A percentile compares a stretch with the other conserved stretches of the same genome.
phyloP scores from a whole-genome alignment of 495 filamentous ascomycete species.

The Xylaria grammica region DNA sequence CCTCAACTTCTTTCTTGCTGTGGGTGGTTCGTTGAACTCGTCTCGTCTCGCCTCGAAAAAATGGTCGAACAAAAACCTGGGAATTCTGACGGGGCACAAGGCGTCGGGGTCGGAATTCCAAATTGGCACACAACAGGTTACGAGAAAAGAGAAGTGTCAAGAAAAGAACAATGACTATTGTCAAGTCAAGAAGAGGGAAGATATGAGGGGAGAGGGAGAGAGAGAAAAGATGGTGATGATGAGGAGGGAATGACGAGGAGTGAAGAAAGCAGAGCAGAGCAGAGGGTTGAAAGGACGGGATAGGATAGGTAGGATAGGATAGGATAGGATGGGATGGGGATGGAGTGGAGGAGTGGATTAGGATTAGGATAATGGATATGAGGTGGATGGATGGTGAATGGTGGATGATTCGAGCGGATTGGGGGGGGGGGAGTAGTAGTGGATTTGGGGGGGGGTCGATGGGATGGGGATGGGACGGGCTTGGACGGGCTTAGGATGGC shows the following conservation, averaged over 20 bases:
- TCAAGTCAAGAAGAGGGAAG: conserved; percentile 26
- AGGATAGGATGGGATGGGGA: conserved; percentile 19
- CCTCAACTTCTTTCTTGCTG: not conserved
- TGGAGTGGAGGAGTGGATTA: conserved; percentile 16
- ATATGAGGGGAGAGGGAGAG: conserved; percentile 27
- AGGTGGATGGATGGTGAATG: conserved; percentile 1
- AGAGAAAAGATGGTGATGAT: conserved; percentile 36
- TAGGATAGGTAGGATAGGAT: conserved; percentile 22
- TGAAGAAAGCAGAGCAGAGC: conserved; percentile 26
- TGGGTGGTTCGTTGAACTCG: not conserved
- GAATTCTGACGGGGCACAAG: conserved; percentile 23
- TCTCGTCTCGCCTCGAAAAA: conserved; percentile 23
- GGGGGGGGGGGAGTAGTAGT: not conserved
- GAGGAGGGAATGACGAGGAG: conserved; percentile 29
- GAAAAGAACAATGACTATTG: conserved; percentile 20
- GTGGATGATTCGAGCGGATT: not conserved
- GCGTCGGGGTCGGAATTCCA: conserved; percentile 29
- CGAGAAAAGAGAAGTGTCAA: conserved; percentile 30
- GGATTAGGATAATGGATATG: not conserved
- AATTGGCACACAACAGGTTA: conserved; percentile 31
- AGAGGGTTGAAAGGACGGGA: conserved; percentile 27
- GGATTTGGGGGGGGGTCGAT: not conserved
- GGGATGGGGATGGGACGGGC: conserved; percentile 2
- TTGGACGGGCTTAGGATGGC: too few species aligned
- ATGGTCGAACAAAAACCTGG: conserved; percentile 24